These are phyloP conservation scores for Botrytis paeoniae DNA, from an alignment of 2,329 filamentous ascomycete species.

Conservation along the genomic window DNA sequence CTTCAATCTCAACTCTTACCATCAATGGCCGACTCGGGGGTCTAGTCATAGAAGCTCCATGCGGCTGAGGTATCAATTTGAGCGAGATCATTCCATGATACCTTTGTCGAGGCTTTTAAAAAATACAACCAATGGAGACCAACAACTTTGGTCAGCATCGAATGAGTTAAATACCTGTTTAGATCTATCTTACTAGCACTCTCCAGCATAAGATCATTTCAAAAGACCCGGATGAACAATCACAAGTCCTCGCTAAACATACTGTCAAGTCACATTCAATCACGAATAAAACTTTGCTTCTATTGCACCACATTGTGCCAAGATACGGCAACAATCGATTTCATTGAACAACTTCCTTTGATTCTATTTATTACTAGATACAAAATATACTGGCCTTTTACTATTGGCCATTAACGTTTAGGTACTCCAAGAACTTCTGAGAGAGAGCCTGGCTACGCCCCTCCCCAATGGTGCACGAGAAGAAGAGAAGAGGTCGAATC, in stretches of 20 bases:
- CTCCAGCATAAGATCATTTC: background rate
- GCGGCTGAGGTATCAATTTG: background rate
- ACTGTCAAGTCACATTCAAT: background rate
- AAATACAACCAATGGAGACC: background rate
- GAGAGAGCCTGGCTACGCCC: background rate
- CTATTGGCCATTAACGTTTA: no score
- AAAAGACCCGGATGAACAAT: background rate
- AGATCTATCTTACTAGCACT: background rate
- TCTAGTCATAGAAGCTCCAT: background rate
- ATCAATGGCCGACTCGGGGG: background rate
- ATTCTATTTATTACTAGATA: rapidly evolving
- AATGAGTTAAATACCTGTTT: no score
- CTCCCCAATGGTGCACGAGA: background rate
- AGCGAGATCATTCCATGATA: background rate
- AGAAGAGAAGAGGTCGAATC: background rate
- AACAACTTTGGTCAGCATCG: background rate
- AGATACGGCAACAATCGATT: background rate
- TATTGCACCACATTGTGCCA: background rate
- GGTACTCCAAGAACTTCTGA: no score
- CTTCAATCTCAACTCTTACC: no score
- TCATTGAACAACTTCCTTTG: background rate
- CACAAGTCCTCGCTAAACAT: background rate
- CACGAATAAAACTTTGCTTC: background rate
- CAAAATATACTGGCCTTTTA: background rate
- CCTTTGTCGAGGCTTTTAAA: background rate